Percentiles rank a stretch among this genome's conserved stretches.
Conservation (phyloP, 139 green algal species). For the Tetraselmis striata region DNA sequence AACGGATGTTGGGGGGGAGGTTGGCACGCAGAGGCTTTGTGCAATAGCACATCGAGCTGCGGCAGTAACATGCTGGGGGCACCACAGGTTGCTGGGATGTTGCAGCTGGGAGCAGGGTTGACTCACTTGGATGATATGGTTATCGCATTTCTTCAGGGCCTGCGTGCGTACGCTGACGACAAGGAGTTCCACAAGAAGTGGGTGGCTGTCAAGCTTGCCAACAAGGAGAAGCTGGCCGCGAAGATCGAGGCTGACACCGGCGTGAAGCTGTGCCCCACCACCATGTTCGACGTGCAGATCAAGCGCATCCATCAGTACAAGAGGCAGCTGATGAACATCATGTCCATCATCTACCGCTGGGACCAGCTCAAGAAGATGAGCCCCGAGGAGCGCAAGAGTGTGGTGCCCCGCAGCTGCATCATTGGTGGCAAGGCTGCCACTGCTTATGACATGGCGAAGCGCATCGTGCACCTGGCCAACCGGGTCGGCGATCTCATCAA, state of each 20-base stretch:
- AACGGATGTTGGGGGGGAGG: no score
- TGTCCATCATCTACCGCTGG: slow-evolving; percentile 83
- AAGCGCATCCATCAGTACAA: slow-evolving; percentile 99
- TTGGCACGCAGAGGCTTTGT: no score
- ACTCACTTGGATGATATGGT: no score
- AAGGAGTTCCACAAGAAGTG: slow-evolving; percentile 76
- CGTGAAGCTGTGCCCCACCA: slow-evolving; percentile 53
- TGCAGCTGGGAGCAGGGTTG: no score
- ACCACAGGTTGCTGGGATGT: no score
- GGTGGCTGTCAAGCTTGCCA: slow-evolving; percentile 70
- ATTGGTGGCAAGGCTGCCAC: slow-evolving; percentile 87
- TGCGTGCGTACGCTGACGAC: slow-evolving; percentile 68
- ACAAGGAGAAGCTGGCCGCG: slow-evolving; percentile 73
- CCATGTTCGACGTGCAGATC: slow-evolving; percentile 95
- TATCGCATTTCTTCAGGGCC: no score
- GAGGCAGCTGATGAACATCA: slow-evolving; percentile 90
- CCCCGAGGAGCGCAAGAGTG: slow-evolving; percentile 67
- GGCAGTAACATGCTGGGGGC: no score
- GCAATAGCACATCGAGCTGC: no score
- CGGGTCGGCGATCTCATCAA: slow-evolving; percentile 79
- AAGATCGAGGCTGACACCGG: slow-evolving; percentile 65
- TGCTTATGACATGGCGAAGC: slow-evolving; percentile 97
- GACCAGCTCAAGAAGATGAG: slow-evolving; percentile 87
- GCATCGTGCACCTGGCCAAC: slow-evolving; percentile 90
- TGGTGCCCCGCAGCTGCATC: slow-evolving; percentile 66